Base-by-base conservation (phyloP, 257 asterid genomes). In the Fraxinus excelsior region DNA sequence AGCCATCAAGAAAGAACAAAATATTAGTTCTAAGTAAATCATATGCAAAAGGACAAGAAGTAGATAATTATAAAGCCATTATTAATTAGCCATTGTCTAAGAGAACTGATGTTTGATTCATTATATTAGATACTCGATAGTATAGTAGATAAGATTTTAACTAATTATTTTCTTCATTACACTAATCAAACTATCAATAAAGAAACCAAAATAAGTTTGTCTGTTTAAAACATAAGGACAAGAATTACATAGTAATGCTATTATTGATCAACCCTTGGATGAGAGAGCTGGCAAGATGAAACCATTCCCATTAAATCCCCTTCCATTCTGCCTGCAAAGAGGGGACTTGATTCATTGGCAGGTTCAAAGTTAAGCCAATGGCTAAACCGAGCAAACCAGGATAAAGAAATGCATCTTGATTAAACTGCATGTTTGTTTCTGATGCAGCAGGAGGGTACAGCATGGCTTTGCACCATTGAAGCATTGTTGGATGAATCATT, bases 221-320 rank as follows among this genome's bases (percentile, higher is more conserved):
- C 12, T 38, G 13, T 7, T 7, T 38, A 38, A 8, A 38, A 9
- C 12, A 38, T 38, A 38, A 38, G 44, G 44, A 38, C 44, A 9
- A 38, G 12, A 38, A 38, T 38, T 38, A 38, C 44, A 38, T 9
- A 53, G 64, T 53, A 16, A 53, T 16, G 64, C 10, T 4, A 23
- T 53, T 19, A 53, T 10, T 7, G n/a, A 53, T n/a, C 10, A n/a
- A 23, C 2, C 64, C 11, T n/a, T 5, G 26, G 64, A 53, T 56
- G 77, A 53, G 85, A 73, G 70, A 73, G 73, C 14, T 75, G 82
- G 51, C 80, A 71, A 73, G 71, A 68, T 56, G 84, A 80, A 70
- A 78, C 38, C 80, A 85, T 72, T 72, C 82, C 84, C 32, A 83
- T 76, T 74, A 76, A 78, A 72, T 80, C 87, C 81, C 26, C 69